phyloP scores from a whole-genome alignment of 2,329 filamentous ascomycete species.

The Bipolaris bicolor region DNA sequence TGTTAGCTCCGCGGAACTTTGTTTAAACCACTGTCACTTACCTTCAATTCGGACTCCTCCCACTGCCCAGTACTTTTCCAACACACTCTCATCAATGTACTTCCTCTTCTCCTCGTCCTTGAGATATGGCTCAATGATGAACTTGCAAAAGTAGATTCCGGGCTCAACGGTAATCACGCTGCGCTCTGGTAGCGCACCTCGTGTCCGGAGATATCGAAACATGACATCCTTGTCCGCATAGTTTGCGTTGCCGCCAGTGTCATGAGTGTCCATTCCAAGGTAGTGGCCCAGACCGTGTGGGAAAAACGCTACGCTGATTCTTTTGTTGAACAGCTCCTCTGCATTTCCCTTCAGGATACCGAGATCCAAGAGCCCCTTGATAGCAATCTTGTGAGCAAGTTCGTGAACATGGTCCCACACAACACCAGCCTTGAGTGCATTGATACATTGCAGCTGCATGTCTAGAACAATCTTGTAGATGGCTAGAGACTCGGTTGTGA shows the following conservation, averaged over 20 bases:
- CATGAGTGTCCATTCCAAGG: conserved; percentile 60
- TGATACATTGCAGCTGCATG: conserved; percentile 84
- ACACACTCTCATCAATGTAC: conserved; percentile 68
- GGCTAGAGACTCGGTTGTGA: conserved; percentile 47
- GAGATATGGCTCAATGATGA: conserved; percentile 74
- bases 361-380: conserved; percentile 75
- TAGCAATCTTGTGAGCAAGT: conserved; percentile 79
- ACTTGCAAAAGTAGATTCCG: conserved; percentile 79
- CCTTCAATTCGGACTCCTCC: conserved; percentile 89
- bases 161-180: conserved; percentile 95
- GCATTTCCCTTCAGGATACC: conserved; percentile 73
- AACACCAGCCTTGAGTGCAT: conserved; percentile 73
- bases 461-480: conserved; percentile 84
- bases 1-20: conserved; percentile 10
- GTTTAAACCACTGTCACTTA: conserved; percentile 11
- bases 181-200: conserved; percentile 75
- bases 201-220: conserved; percentile 84
- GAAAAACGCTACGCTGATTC: conserved; percentile 58
- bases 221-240: conserved; percentile 75
- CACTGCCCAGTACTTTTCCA: conserved; percentile 75
- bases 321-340: conserved; percentile 52
- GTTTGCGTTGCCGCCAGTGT: conserved; percentile 57
- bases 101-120: conserved; percentile 64
- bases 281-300: conserved; percentile 60
- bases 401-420: conserved; percentile 83